phyloP scores from a whole-genome alignment of 352 stramenopile species.

The Globisporangium paroecandrum region DNA sequence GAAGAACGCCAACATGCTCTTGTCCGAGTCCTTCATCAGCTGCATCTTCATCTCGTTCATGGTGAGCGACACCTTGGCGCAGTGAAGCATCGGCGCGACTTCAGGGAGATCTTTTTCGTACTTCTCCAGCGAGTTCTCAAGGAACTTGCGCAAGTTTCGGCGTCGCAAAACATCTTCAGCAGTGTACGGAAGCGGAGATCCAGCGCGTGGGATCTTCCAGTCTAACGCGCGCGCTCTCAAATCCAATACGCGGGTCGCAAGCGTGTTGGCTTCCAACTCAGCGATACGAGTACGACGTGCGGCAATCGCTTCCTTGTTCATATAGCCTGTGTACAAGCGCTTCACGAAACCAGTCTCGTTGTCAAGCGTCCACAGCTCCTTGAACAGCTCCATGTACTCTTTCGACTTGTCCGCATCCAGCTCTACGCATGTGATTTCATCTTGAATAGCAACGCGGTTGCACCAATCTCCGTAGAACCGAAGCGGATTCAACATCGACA shows the following conservation, averaged over 20 bases:
- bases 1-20: slow-evolving; percentile 56
- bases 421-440: slow-evolving; percentile 65
- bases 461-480: slow-evolving; percentile 72
- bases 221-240: slow-evolving; percentile 54
- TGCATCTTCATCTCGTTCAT: slow-evolving; percentile 47
- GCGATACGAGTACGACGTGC: slow-evolving; percentile 38
- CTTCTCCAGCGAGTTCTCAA: slow-evolving; percentile 56
- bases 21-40: slow-evolving; percentile 47
- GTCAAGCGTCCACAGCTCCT: slow-evolving; percentile 51
- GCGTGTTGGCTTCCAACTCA: slow-evolving; percentile 52
- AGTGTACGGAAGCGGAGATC: slow-evolving; percentile 41
- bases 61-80: slow-evolving; percentile 51
- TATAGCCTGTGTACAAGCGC: slow-evolving; percentile 37
- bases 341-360: slow-evolving; percentile 41
- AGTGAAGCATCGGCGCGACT: slow-evolving; percentile 48
- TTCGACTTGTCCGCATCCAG: slow-evolving; percentile 36
- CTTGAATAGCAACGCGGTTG: slow-evolving; percentile 44
- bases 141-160: slow-evolving; percentile 59
- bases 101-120: slow-evolving; percentile 54
- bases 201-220: slow-evolving; percentile 63
- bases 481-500: slow-evolving; percentile 55
- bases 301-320: slow-evolving; percentile 39
- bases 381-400: slow-evolving; percentile 63
- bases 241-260: slow-evolving; percentile 57
- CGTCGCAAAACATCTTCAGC: slow-evolving; percentile 39